phyloP scores from a whole-genome alignment of 139 green algal species.

The Chlorella ohadii region DNA sequence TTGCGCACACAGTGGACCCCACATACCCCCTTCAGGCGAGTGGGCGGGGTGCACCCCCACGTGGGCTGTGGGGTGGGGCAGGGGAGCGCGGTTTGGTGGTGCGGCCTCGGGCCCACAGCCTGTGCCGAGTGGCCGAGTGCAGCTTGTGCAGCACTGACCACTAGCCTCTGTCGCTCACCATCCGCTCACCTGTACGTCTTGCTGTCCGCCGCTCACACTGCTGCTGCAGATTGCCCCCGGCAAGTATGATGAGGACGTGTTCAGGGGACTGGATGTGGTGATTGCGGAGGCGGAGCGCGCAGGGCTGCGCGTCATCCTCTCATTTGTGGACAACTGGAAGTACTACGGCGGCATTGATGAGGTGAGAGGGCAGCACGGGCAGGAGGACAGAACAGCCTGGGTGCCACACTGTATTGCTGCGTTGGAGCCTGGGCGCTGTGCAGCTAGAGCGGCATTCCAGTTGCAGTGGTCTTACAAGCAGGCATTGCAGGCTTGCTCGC shows the following conservation, averaged over 20 bases:
- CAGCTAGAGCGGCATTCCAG: too few relatives aligned
- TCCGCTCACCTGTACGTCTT: too few relatives aligned
- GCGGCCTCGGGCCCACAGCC: too few relatives aligned
- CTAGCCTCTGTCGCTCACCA: too few relatives aligned
- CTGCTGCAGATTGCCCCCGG: constrained; percentile 54
- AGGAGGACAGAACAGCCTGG: too few relatives aligned
- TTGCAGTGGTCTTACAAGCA: too few relatives aligned
- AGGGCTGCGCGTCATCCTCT: constrained; percentile 71
- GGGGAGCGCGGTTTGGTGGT: too few relatives aligned
- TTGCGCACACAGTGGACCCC: constrained; percentile 69
- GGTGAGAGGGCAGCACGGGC: background rate
- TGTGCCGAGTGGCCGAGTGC: too few relatives aligned
- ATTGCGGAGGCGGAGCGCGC: constrained; percentile 57
- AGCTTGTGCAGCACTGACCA: too few relatives aligned
- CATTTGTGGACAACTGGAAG: constrained; percentile 78
- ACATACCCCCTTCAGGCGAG: constrained; percentile 64
- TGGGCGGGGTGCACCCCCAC: background rate
- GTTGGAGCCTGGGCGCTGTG: too few relatives aligned
- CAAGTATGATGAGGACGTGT: constrained; percentile 67
- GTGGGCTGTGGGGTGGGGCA: too few relatives aligned
- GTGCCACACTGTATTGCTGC: background rate
- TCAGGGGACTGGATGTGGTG: constrained; percentile 78
- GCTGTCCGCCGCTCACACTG: background rate
- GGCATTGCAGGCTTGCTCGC: too few relatives aligned
- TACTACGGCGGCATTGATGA: constrained; percentile 3